Base-by-base conservation (phyloP, 805 yeast genomes). In the Metschnikowia lochheadii region DNA sequence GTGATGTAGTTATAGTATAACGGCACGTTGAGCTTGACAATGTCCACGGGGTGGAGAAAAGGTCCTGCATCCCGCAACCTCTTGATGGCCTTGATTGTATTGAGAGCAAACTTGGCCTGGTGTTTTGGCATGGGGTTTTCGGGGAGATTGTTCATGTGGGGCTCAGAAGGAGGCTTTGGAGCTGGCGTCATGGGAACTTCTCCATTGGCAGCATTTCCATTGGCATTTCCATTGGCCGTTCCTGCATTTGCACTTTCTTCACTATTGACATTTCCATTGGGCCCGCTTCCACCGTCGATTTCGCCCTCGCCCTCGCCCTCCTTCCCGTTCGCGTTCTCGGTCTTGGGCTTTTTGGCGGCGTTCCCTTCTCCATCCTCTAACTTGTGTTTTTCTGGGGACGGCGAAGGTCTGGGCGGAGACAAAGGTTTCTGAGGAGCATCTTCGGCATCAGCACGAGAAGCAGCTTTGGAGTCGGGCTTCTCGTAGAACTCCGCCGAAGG, bases 1-100 rank as follows among this genome's bases (percentile, higher is more conserved):
- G 80, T 77, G 61, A 94, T 83, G 62, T 81, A 83, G 60, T 89
- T 90, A 67, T 85, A 89, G 67, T 94, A 94, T 56, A 87, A 82
- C 3, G 99, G 99, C 49, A 94, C 87, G 62, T 91, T 89, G 54
- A 89, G 80, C 64, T 88, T 89, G 44, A 86, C 84, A 3, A 81
- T 87, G 66, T 94, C 98, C 18, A 94, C 99, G 0, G 99, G 99
- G 46, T 75, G 81, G 41, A 89, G 64, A 64, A 94, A 94, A 1
- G 98, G 98, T 14, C 77, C 82, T 1, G 98, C 96, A 69, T 94
- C 99, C 67, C 90, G 89, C 62, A 92, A 78, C 54, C 98, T 76
- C 66, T 87, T 89, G 54, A 94, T 85, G 11, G 96, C 91, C 61
- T 91, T 88, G 46, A 94, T 77, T 1, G 91, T 81, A 55, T 88